Conservation (phyloP, 192 early-diverging fungal genomes). For the Backusella sp. region DNA sequence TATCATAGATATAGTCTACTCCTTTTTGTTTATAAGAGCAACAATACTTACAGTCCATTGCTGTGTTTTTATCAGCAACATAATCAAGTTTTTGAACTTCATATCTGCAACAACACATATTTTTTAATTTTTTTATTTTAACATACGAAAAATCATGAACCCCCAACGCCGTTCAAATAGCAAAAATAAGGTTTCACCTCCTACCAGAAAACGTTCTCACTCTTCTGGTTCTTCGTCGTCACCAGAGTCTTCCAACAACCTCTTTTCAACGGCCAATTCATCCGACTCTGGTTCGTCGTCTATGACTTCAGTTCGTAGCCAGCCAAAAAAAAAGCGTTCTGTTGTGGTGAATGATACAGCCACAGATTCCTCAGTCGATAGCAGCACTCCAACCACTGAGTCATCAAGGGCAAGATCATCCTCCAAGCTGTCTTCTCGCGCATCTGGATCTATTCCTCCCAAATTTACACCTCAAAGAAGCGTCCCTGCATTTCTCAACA, state of each 20-base stretch:
- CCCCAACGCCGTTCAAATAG: background rate
- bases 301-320: slow-evolving; percentile 8
- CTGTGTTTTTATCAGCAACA: background rate
- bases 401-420: background rate
- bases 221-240: slow-evolving; percentile 16
- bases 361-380: background rate
- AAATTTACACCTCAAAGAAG: slow-evolving; percentile 21
- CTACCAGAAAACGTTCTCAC: slow-evolving; percentile 14
- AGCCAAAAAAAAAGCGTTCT: background rate
- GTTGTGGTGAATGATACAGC: background rate
- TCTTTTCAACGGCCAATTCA: slow-evolving; percentile 14
- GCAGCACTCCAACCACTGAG: background rate
- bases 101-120: background rate
- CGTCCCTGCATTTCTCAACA: slow-evolving; percentile 92
- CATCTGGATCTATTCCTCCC: background rate
- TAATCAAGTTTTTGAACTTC: background rate
- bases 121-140: background rate
- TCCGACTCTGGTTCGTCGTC: slow-evolving; percentile 24
- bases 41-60: background rate
- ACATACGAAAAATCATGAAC: slow-evolving; percentile 3
- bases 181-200: background rate
- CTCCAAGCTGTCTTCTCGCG: background rate
- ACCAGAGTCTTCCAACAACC: background rate
- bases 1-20: background rate
- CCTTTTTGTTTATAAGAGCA: background rate